phyloP scores from a whole-genome alignment of 257 asterid genomes.

The Salvia hispanica region DNA sequence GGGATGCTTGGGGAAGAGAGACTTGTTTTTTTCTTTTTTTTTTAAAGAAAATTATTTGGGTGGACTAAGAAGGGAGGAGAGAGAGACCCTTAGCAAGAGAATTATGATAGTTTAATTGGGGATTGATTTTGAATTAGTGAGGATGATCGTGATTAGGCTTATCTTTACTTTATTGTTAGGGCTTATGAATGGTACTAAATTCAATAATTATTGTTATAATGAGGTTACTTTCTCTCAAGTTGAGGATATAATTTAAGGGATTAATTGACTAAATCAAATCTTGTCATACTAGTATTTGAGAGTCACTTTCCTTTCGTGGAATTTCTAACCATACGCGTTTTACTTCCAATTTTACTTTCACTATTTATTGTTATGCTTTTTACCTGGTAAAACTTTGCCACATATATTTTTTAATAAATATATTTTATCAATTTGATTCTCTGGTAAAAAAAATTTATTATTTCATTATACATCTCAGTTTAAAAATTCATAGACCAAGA shows the following conservation, averaged over 20 bases:
- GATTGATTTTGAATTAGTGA: slow-evolving; percentile 35
- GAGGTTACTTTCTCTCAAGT: slow-evolving; percentile 34
- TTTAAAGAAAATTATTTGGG: not conserved
- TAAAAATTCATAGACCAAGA: not conserved
- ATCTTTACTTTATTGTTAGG: slow-evolving; percentile 40
- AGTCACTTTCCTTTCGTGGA: slow-evolving; percentile 30
- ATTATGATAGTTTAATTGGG: slow-evolving; percentile 33
- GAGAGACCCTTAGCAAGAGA: slow-evolving; percentile 31
- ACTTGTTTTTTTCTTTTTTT: not conserved
- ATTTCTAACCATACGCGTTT: slow-evolving; percentile 21
- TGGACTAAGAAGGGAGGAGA: slow-evolving; percentile 18
- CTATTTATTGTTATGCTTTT: slow-evolving; percentile 1
- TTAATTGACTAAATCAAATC: slow-evolving; percentile 31
- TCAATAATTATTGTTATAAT: slow-evolving; percentile 36
- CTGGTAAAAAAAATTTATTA: not conserved
- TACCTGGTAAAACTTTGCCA: not conserved
- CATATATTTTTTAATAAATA: not conserved
- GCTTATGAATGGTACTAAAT: slow-evolving; percentile 28
- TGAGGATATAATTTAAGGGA: slow-evolving; percentile 28
- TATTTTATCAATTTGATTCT: not conserved
- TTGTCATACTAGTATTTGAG: slow-evolving; percentile 26
- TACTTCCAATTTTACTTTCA: not conserved
- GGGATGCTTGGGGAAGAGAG: not conserved
- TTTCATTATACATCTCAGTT: no score
- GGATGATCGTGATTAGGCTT: slow-evolving; percentile 37